These are phyloP conservation scores for Daldinia bambusicola DNA, from an alignment of 495 filamentous ascomycete species.

Conservation along the genomic window DNA sequence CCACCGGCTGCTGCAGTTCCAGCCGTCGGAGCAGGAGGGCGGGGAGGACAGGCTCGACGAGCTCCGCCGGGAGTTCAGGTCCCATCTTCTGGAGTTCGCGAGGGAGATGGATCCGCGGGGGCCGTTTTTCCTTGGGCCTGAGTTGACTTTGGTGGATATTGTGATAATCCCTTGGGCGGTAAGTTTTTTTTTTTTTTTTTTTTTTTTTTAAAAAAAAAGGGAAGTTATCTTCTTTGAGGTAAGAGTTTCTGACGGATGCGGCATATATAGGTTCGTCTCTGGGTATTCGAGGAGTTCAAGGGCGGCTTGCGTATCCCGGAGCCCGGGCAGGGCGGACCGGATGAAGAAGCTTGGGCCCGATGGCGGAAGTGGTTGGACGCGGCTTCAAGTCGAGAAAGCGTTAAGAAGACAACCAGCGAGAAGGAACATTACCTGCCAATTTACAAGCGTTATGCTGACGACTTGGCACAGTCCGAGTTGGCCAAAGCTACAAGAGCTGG, in stretches of 20 bases:
- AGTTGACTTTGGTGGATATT: conserved; percentile 64
- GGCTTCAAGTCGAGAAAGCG: conserved; percentile 59
- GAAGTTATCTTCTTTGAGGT: not conserved
- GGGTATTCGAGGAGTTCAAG: conserved; percentile 73
- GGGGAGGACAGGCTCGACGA: conserved; percentile 58
- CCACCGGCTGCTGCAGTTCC: conserved; percentile 69
- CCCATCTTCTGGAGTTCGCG: conserved; percentile 61
- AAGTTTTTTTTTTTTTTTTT: conserved; percentile 1
- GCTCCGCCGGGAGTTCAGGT: conserved; percentile 39
- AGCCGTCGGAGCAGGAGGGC: conserved; percentile 55
- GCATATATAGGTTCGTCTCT: conserved; percentile 53
- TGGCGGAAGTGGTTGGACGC: conserved; percentile 67
- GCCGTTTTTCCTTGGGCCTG: conserved; percentile 65
- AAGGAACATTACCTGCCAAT: conserved; percentile 66
- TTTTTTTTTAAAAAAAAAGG: no score
- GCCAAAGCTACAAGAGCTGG: conserved; percentile 67
- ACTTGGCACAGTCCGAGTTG: conserved; percentile 68
- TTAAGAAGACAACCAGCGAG: conserved; percentile 66
- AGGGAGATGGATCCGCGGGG: conserved; percentile 62
- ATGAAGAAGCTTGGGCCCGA: conserved; percentile 62
- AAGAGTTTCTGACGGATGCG: not conserved
- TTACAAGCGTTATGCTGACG: conserved; percentile 70
- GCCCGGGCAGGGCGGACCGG: conserved; percentile 53
- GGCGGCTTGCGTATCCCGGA: conserved; percentile 63
- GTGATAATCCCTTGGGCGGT: conserved; percentile 66